These are phyloP conservation scores for Primulina tabacum DNA, from an alignment of 257 asterid species.

Conservation along the genomic window DNA sequence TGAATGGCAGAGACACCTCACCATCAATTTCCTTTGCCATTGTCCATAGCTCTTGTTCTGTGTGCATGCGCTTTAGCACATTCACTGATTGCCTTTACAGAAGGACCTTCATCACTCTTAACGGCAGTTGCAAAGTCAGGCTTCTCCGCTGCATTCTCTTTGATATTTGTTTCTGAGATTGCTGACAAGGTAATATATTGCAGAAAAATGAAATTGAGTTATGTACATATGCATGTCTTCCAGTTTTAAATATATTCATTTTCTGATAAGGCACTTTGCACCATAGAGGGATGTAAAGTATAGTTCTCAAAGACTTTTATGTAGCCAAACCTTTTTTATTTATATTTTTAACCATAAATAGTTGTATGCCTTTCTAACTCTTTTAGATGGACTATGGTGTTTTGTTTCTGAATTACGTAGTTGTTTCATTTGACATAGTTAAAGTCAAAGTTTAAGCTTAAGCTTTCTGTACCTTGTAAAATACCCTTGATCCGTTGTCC, in stretches of 20 bases:
- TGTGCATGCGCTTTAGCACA: conserved; percentile 64
- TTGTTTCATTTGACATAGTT: background rate
- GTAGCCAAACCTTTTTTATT: background rate
- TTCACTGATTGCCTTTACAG: conserved; percentile 53
- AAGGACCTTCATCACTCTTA: conserved; percentile 67
- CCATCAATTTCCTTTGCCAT: conserved; percentile 61
- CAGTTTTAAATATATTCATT: background rate
- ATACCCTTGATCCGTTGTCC: background rate
- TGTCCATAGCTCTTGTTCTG: conserved; percentile 71
- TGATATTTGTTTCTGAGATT: conserved; percentile 89
- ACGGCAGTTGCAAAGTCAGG: conserved; percentile 83
- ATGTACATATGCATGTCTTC: background rate
- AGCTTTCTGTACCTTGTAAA: background rate
- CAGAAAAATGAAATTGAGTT: conserved; percentile 2
- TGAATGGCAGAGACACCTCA: conserved; percentile 57
- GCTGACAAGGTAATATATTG: conserved; percentile 79
- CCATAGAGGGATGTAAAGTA: background rate
- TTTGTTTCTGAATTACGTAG: background rate
- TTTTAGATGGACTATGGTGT: background rate
- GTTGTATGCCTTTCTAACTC: background rate
- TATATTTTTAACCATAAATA: too few relatives aligned
- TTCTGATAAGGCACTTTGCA: background rate
- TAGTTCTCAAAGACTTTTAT: background rate
- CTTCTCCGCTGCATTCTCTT: conserved; percentile 89
- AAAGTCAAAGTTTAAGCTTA: background rate